Percentiles rank a stretch among this genome's conserved stretches.
Evolutionary conservation across 73 alveolate species (phyloP).

Genomic region (Symbiodinium pilosum): DNA sequence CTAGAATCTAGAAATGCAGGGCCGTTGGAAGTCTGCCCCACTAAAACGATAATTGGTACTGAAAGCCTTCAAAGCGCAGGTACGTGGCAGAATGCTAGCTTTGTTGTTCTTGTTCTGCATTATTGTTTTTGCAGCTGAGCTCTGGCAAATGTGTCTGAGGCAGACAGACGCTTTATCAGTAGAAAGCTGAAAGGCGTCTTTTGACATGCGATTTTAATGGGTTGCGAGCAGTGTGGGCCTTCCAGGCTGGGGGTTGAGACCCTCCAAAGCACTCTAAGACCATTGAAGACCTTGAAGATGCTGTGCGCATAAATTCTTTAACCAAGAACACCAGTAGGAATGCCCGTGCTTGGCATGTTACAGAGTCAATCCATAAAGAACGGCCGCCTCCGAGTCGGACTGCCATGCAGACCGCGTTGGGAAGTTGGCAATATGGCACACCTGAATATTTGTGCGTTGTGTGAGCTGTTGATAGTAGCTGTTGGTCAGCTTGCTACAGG

Average conservation of each 20-base stretch:
- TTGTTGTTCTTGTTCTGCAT: too few species aligned
- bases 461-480: background rate
- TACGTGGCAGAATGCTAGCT: too few species aligned
- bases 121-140: background rate
- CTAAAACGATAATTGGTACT: too few species aligned
- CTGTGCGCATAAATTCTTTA: background rate
- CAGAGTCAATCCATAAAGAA: background rate
- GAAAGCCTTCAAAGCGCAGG: too few species aligned
- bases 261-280: background rate
- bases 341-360: slow-evolving; percentile 8
- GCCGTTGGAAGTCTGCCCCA: too few species aligned
- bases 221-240: background rate
- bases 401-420: background rate
- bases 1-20: too few species aligned
- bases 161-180: background rate
- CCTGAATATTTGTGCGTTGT: too few species aligned
- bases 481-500: background rate
- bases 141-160: background rate
- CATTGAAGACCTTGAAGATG: background rate
- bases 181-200: slow-evolving; percentile 3
- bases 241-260: background rate
- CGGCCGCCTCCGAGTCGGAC: background rate
- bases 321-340: background rate
- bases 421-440: background rate
- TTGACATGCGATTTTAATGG: background rate